Evolutionary conservation across 2,329 filamentous ascomycete genomes (phyloP), one percentile per base, ranked within the genome.

Genomic region (Pseudogymnoascus sp.): DNA sequence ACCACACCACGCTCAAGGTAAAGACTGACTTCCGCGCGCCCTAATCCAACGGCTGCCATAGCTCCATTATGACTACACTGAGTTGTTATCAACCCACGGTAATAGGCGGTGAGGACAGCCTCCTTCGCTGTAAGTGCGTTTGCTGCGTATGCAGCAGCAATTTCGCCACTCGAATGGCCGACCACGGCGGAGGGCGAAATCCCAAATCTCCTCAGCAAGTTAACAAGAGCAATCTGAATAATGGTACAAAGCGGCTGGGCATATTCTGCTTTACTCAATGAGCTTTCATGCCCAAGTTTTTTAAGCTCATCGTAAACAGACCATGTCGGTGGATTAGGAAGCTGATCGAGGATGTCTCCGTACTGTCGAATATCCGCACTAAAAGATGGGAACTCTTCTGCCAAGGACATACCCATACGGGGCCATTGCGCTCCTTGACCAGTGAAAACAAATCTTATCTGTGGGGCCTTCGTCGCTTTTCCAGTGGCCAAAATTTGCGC

Each of bases 1-100:
- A 67, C 69, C 65, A 66, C 65, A 12, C 25, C 48, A 29, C 31
- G 48, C 7, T 29, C 48, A 21, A 55, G 48, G 29, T 58, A 64
- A 2, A 65, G 61, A 58, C 52, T n/a, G 0, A 55, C 25, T 4
- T 5, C 71, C 52, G 27, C 65, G 67, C 18, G 70, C 67, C 18
- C 59, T 15, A 25, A 37, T 33, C 67, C 82, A 2, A 82, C 79
- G 0, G 82, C 82, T 67, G 83, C 75, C 83, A 85, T 85, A 10
- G 76, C 72, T 0, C 82, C 82, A 36, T 62, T 27, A 4, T 42
- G 58, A 39, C n/a, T 61, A 21, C 60, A 59, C 15, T 70, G 65
- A 78, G 75, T 67, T 64, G 68, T 52, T 61, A 63, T 21, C n/a
- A 25, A 13, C 25, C 72, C 67, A 58, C 74, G 61, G 61, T 70